Evolutionary conservation across 2,329 filamentous ascomycete species (phyloP).

Genomic region (Pyrenochaeta sp.): DNA sequence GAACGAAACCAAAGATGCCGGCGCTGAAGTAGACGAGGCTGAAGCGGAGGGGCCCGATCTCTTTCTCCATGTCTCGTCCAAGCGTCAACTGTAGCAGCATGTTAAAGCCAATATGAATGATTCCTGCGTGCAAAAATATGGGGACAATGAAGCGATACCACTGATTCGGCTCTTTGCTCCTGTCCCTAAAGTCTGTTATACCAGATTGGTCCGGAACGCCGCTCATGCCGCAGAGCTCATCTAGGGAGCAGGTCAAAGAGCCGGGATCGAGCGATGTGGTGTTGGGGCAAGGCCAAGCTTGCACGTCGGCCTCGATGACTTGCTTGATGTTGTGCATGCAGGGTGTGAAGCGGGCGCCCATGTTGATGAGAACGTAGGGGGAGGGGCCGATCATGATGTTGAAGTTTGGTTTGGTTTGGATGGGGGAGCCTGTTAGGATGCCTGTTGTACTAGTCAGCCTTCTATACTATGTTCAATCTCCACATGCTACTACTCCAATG

Average conservation of each 20-base stretch:
- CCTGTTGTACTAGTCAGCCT: constrained; percentile 55
- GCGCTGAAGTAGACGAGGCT: constrained; percentile 87
- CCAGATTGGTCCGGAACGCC: constrained; percentile 73
- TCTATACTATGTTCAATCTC: not conserved
- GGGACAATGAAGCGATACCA: constrained; percentile 97
- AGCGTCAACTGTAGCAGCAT: constrained; percentile 89
- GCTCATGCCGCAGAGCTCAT: constrained; percentile 82
- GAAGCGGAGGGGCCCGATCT: constrained; percentile 89
- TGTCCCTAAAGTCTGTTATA: constrained; percentile 61
- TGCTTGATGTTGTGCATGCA: constrained; percentile 88
- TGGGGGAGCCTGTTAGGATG: constrained; percentile 78
- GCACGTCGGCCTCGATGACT: constrained; percentile 63
- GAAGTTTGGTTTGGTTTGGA: constrained; percentile 82
- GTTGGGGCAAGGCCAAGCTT: constrained; percentile 83
- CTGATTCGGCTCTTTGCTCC: constrained; percentile 78
- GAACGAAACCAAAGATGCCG: constrained; percentile 94
- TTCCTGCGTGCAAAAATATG: constrained; percentile 92
- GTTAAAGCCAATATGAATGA: constrained; percentile 97
- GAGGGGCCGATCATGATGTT: constrained; percentile 98
- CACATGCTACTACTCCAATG: not conserved
- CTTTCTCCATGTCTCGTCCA: constrained; percentile 89
- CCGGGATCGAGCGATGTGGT: constrained; percentile 68
- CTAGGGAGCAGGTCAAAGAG: constrained; percentile 71
- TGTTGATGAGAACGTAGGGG: constrained; percentile 89
- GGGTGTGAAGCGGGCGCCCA: constrained; percentile 90